Conservation (phyloP, 1,139 yeast genomes). For the Sugiyamaella grinbergsii region DNA sequence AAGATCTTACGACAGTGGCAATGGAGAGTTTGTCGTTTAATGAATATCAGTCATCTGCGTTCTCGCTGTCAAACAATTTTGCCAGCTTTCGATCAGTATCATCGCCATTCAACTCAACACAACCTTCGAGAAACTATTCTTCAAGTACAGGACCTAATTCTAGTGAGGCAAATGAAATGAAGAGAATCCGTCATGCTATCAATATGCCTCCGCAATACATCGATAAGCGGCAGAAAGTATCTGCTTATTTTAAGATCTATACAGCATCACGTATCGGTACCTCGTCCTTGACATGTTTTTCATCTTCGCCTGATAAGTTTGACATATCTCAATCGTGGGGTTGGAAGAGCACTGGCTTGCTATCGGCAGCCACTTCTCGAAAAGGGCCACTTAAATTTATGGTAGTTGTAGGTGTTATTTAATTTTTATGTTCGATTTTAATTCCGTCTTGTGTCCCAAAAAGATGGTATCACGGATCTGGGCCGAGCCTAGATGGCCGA, state of each 20-base stretch:
- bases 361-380: conserved; percentile 48
- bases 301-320: conserved; percentile 54
- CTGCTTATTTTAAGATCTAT: conserved; percentile 54
- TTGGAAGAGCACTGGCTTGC: conserved; percentile 54
- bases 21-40: conserved; percentile 22
- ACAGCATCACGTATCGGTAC: conserved; percentile 52
- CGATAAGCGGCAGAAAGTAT: conserved; percentile 49
- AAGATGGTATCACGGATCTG: not conserved
- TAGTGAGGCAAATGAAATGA: not conserved
- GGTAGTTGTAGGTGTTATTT: conserved; percentile 52
- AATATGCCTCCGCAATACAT: conserved; percentile 25
- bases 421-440: conserved; percentile 7
- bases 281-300: conserved; percentile 52
- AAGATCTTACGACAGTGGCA: conserved; percentile 21
- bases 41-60: not conserved
- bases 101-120: not conserved
- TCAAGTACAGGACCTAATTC: not conserved
- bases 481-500: not conserved
- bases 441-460: not conserved
- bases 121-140: not conserved
- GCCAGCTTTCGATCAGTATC: not conserved
- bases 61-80: not conserved
- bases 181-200: conserved; percentile 5
- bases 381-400: conserved; percentile 49
- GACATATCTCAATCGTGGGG: conserved; percentile 60